Base-by-base conservation (phyloP, 345 rosid species). In the Psidium guajava region DNA sequence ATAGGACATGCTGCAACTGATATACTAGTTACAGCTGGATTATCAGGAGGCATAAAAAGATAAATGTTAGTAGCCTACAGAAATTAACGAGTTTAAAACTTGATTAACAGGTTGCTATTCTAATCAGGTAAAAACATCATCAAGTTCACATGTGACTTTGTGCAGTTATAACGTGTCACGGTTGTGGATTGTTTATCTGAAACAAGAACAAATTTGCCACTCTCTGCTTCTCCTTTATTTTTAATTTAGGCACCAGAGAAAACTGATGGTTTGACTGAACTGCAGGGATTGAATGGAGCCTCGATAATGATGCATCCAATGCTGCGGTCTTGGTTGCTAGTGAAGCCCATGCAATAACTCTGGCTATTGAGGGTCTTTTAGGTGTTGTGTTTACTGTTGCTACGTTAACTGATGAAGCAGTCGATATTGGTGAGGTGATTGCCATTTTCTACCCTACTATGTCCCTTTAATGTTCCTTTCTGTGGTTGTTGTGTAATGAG, bases 241-340 rank as follows among this genome's bases (percentile, higher is more conserved):
- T 69, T 8, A 69, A 36, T 69, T 16, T 69, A 36, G 36, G 47
- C 77, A 69, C 77, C 18, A 36, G 47, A 25, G 24, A 75, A 52
- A 84, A 75, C 25, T 54, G 10, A 75, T 25, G 27, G 51, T 56
- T 85, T 77, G 69, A 74, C 57, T 85, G 49, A 53, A 77, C 54
- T 91, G 88, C 92, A 97, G 99, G 99, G 73, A 91, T 97, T 88
- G 99, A 97, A 88, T 97, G 99, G 99, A 97, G 93, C 85, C 98
- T 97, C 86, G 99, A 97, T 87, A 94, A 96, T 91, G 99, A 97
- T 90, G 99, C 98, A 86, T 93, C 99, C 84, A 97, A 94, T 92
- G 93, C 97, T 85, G 93, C 99, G 27, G 99, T 97, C 87, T 89
- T 97, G 88, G 98, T 95, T 92, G 99, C 99, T n/a, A 96, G 99